Percentiles rank a stretch among this genome's conserved stretches.
Evolutionary conservation across 805 yeast species (phyloP).

Genomic region (Lachancea kluyveri): DNA sequence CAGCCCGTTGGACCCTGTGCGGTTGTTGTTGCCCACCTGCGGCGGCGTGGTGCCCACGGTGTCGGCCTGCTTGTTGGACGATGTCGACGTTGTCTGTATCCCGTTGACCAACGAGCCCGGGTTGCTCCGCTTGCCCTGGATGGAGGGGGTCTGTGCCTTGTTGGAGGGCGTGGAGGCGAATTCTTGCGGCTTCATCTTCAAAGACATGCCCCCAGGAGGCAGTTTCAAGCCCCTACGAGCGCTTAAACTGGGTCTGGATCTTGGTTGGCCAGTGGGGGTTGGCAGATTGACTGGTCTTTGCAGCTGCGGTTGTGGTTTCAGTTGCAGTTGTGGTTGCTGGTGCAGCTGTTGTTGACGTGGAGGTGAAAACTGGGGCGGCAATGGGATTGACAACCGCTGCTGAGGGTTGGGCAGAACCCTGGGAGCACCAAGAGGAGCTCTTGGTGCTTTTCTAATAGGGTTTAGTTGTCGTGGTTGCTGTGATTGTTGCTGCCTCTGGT

Average conservation of each 20-base stretch:
- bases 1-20: constrained; percentile 37
- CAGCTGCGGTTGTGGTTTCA: no score
- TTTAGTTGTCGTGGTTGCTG: constrained; percentile 16
- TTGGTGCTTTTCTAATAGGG: constrained; percentile 26
- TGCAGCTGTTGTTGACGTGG: constrained; percentile 7
- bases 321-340: constrained; percentile 26
- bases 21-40: constrained; percentile 9
- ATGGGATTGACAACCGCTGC: no score
- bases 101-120: constrained; percentile 27
- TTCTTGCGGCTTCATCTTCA: constrained; percentile 25
- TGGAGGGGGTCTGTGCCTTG: constrained; percentile 10
- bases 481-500: constrained; percentile 1
- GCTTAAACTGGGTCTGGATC: constrained; percentile 71
- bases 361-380: constrained; percentile 7
- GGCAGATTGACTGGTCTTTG: constrained; percentile 18
- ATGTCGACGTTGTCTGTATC: constrained; percentile 30
- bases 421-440: no score
- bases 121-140: constrained; percentile 22
- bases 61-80: constrained; percentile 25
- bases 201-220: constrained; percentile 34
- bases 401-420: no score
- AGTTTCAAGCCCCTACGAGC: constrained; percentile 80
- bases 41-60: constrained; percentile 26
- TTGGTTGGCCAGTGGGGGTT: constrained; percentile 55
- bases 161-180: constrained; percentile 26